Base-by-base conservation (phyloP, 140 eudicot genomes). In the Cichorium intybus region DNA sequence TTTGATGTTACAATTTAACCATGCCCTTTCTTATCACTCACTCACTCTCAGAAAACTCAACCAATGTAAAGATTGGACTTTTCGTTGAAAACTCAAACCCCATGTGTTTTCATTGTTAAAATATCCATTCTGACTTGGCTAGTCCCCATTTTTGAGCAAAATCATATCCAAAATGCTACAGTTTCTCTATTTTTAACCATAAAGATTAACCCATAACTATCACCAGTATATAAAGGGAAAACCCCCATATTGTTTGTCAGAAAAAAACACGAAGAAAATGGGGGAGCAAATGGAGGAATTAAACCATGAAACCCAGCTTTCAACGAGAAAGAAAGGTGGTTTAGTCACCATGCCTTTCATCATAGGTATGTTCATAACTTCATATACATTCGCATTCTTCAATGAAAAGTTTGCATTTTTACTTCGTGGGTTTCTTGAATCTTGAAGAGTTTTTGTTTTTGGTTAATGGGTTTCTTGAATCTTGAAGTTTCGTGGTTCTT, bases 331-430 rank as follows among this genome's bases (percentile, higher is more conserved):
- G 69, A 89, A 81, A 80, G 97, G 97, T 63, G 95, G 97, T 41
- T 56, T 89, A 39, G 70, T 86, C 23, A 89, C 97, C 50, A 89
- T 89, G 89, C 97, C 97, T 24, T 89, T 89, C 74, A 89, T 89
- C 66, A 81, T 89, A 76, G 95, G 95, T 89, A 79, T 17, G 61
- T 58, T 37, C 11, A 37, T 21, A 23, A 51, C 4, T 15, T 50
- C 7, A 27, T 22, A 5, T 10, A 31, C 37, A 56, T 21, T 20
- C 4, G 18, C 57, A 20, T 64, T 69, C 27, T 54, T 43, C 16
- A 18, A 15, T 50, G 41, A 72, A 72, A n/a, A n/a, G n/a, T n/a
- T n/a, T n/a, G n/a, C n/a, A n/a, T n/a, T n/a, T n/a, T n/a, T n/a
- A n/a, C n/a, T n/a, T n/a, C n/a, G n/a, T n/a, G n/a, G n/a, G n/a